phyloP scores from a whole-genome alignment of 148 eudicot species.

The Salicornia ramosissima region DNA sequence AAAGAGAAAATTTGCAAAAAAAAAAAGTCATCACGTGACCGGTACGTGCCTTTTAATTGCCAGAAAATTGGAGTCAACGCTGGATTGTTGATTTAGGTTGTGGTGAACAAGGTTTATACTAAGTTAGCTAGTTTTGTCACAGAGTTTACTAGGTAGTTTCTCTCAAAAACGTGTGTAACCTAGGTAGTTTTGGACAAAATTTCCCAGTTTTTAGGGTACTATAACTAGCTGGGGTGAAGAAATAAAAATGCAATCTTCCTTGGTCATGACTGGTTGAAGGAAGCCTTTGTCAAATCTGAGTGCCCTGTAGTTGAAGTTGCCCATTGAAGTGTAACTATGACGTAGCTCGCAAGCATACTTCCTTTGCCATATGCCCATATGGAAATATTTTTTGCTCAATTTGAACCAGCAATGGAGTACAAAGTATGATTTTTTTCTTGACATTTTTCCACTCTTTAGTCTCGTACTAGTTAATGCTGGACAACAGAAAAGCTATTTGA shows the following conservation, averaged over 20 bases:
- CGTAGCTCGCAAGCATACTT: neutral
- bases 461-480: slow-evolving; percentile 2
- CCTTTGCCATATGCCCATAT: neutral
- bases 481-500: neutral
- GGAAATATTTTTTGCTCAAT: neutral
- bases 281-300: neutral
- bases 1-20: too few relatives aligned
- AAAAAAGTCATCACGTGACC: too few relatives aligned
- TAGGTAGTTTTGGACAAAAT: too few relatives aligned
- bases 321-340: neutral
- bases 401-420: neutral
- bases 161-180: too few relatives aligned
- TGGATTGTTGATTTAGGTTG: too few relatives aligned
- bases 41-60: too few relatives aligned
- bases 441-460: neutral
- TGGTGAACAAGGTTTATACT: too few relatives aligned
- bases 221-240: neutral
- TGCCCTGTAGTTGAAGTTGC: neutral
- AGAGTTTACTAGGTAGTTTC: too few relatives aligned
- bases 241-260: neutral
- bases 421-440: neutral
- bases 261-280: neutral
- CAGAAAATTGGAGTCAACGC: too few relatives aligned
- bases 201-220: too few relatives aligned
- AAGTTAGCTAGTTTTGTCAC: too few relatives aligned